Evolutionary conservation across 805 yeast species (phyloP).

Genomic region (Komagataella ulmi): DNA sequence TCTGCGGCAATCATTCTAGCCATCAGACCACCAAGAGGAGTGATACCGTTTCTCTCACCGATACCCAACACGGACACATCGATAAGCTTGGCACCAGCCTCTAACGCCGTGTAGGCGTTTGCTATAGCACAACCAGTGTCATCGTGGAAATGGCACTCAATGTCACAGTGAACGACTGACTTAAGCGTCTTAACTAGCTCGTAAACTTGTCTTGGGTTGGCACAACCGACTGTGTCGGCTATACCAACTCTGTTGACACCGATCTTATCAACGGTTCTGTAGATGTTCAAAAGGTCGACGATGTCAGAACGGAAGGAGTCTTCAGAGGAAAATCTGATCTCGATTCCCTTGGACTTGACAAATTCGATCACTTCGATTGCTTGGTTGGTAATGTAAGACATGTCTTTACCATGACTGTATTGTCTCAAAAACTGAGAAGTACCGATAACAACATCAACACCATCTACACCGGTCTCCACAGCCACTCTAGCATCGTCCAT

Average conservation of each 20-base stretch:
- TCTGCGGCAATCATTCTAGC: conserved; percentile 99
- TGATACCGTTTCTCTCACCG: conserved; percentile 98
- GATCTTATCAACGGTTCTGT: conserved; percentile 91
- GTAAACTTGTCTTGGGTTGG: conserved; percentile 97
- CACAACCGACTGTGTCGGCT: conserved; percentile 98
- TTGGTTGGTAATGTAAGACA: conserved; percentile 91
- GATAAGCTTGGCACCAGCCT: conserved; percentile 91
- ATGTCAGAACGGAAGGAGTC: conserved; percentile 96
- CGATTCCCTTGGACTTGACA: conserved; percentile 93
- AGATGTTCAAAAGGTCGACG: conserved; percentile 88
- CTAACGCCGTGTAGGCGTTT: conserved; percentile 94
- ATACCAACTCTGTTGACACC: conserved; percentile 99
- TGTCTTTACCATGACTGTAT: conserved; percentile 95
- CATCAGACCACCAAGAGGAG: conserved; percentile 96
- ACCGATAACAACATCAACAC: conserved; percentile 97
- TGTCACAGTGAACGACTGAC: conserved; percentile 90
- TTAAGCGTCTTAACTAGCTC: conserved; percentile 90
- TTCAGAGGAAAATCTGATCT: conserved; percentile 92
- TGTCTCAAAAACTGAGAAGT: conserved; percentile 91
- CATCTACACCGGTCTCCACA: conserved; percentile 97
- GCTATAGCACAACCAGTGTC: conserved; percentile 99
- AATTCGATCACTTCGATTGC: conserved; percentile 96
- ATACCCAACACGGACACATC: conserved; percentile 95
- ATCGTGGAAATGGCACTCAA: conserved; percentile 97
- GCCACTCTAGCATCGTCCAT: conserved; percentile 98